These are phyloP conservation scores for Tilletia horrida DNA, from an alignment of 1,284 basidiomycete genomes.

Conservation along the genomic window DNA sequence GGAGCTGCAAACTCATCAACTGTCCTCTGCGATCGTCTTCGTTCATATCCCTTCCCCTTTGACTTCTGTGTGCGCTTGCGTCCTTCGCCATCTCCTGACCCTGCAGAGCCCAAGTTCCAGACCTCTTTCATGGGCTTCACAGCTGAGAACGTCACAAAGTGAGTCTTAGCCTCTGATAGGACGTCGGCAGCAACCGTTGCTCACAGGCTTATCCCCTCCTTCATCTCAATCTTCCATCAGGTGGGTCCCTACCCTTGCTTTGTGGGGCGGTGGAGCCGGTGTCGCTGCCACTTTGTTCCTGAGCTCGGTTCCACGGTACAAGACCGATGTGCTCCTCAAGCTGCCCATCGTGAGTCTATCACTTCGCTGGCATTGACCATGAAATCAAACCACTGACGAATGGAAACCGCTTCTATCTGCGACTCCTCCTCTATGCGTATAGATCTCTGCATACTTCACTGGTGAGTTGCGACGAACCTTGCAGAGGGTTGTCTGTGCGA, in stretches of 20 bases:
- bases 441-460: slow-evolving; percentile 19
- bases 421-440: not conserved
- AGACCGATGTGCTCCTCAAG: slow-evolving; percentile 45
- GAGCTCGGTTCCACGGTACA: slow-evolving; percentile 45
- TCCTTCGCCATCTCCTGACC: not conserved
- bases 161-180: slow-evolving; percentile 18
- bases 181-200: not conserved
- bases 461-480: slow-evolving; percentile 12
- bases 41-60: not conserved
- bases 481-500: no score
- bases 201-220: not conserved
- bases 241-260: slow-evolving; percentile 42
- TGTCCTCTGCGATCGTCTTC: not conserved
- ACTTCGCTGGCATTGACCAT: not conserved
- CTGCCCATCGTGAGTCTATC: slow-evolving; percentile 36
- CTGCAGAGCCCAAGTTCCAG: slow-evolving; percentile 40
- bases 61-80: not conserved
- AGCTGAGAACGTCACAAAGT: slow-evolving; percentile 32
- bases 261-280: slow-evolving; percentile 46
- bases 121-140: slow-evolving; percentile 43
- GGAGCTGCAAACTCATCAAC: not conserved
- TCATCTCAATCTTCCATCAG: slow-evolving; percentile 26
- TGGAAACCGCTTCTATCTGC: not conserved
- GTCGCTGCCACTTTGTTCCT: slow-evolving; percentile 46
- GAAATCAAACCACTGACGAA: slow-evolving; percentile 8